Conservation (phyloP, 805 yeast species). For the Scheffersomyces stipitis region DNA sequence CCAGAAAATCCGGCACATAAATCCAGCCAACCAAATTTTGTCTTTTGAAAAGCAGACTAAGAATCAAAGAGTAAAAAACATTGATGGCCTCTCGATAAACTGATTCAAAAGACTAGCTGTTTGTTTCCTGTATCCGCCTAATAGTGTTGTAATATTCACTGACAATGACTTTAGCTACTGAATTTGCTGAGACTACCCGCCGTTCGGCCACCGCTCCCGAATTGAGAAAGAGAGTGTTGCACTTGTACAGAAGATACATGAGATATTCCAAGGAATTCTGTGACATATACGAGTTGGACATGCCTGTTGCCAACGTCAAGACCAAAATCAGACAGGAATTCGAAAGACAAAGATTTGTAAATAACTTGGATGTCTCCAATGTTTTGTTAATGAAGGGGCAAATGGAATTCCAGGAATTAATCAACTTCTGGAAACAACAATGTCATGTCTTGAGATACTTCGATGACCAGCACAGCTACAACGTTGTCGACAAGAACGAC, state of each 20-base stretch:
- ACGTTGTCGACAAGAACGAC: conserved; percentile 53
- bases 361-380: conserved; percentile 64
- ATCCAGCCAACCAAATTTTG: conserved; percentile 15
- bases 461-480: conserved; percentile 60
- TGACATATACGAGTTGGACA: conserved; percentile 68
- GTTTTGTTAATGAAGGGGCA: conserved; percentile 78
- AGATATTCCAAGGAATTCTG: conserved; percentile 60
- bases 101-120: too few species aligned
- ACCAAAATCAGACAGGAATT: conserved; percentile 88
- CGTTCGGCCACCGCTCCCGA: conserved; percentile 61
- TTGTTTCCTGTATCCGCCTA: too few species aligned
- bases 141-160: too few species aligned
- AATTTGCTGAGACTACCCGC: conserved; percentile 79
- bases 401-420: conserved; percentile 86
- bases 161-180: conserved; percentile 69
- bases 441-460: conserved; percentile 83
- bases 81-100: too few species aligned
- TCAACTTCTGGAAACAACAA: conserved; percentile 88
- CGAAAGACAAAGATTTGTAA: conserved; percentile 77
- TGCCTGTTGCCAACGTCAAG: conserved; percentile 75
- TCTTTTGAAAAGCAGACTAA: too few species aligned
- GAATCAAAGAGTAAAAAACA: too few species aligned
- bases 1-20: too few species aligned
- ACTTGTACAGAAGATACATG: conserved; percentile 70
- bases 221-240: conserved; percentile 61